phyloP scores from a whole-genome alignment of 192 early-diverging fungal species.

The Backusella sp. region DNA sequence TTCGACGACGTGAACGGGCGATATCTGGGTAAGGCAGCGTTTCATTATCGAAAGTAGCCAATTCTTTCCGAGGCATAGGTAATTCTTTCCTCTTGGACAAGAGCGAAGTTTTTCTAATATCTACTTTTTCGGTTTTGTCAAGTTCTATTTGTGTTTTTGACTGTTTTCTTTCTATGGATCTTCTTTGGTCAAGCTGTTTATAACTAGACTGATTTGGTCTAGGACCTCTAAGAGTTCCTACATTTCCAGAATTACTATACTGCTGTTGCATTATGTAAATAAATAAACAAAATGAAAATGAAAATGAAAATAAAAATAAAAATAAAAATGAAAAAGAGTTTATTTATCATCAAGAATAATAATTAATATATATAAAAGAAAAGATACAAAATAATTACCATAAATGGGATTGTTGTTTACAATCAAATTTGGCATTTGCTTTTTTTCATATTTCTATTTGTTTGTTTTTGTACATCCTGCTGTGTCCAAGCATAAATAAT shows the following conservation, averaged over 20 bases:
- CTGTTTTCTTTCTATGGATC: not conserved
- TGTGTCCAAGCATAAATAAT: not conserved
- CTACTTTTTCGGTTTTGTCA: not conserved
- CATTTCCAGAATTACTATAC: not conserved
- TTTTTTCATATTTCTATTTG: not conserved
- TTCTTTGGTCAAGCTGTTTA: not conserved
- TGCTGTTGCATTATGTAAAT: not conserved
- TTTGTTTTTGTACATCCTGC: not conserved
- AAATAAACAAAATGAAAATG: not conserved
- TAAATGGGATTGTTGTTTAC: not conserved
- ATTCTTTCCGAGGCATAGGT: not conserved
- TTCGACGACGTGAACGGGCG: not conserved
- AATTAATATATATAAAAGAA: not conserved
- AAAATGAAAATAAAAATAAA: not conserved
- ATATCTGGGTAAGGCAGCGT: not conserved
- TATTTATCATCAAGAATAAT: not conserved
- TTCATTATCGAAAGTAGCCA: not conserved
- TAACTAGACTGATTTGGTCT: constrained; percentile 1
- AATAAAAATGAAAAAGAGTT: not conserved
- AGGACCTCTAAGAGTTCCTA: constrained; percentile 5
- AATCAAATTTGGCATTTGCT: constrained; percentile 1
- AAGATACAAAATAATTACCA: not conserved
- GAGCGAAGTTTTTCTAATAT: not conserved
- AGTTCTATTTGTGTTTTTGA: not conserved
- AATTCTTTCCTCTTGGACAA: not conserved